Percentiles rank a stretch among this genome's conserved stretches.
Evolutionary conservation across 768 basidiomycete species (phyloP).

Genomic region (Pisolithus marmoratus): DNA sequence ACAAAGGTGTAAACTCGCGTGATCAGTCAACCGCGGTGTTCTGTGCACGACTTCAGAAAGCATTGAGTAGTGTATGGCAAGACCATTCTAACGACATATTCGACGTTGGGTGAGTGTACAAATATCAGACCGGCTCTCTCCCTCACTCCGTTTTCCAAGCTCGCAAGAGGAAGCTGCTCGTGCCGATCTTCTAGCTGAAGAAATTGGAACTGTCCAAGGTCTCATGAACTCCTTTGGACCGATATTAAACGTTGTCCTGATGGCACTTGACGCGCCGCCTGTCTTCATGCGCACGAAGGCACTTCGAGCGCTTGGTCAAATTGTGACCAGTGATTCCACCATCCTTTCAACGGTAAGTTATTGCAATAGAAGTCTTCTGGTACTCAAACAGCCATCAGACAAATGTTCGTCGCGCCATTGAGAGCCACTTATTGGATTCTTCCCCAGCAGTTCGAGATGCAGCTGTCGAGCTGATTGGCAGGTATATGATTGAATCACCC

Average conservation of each 20-base stretch:
- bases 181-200: constrained; percentile 66
- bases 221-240: constrained; percentile 79
- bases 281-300: constrained; percentile 96
- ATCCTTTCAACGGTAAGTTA: constrained; percentile 66
- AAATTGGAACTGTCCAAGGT: constrained; percentile 70
- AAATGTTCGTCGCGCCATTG: constrained; percentile 81
- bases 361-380: neutral
- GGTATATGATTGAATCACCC: constrained; percentile 87
- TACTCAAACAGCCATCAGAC: constrained; percentile 35
- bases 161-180: constrained; percentile 66
- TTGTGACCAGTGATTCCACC: constrained; percentile 83
- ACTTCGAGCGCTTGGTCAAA: constrained; percentile 79
- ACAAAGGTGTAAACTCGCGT: constrained; percentile 23
- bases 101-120: constrained; percentile 59
- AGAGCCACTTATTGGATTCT: constrained; percentile 83
- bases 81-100: constrained; percentile 69
- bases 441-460: constrained; percentile 96
- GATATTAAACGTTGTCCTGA: constrained; percentile 72
- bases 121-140: neutral
- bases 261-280: constrained; percentile 74
- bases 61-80: constrained; percentile 72
- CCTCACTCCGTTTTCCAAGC: constrained; percentile 29
- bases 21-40: constrained; percentile 29
- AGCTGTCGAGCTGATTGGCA: constrained; percentile 95
- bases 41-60: constrained; percentile 51